These are phyloP conservation scores for Psophocarpus tetragonolobus DNA, from an alignment of 306 rosid species.

Conservation along the genomic window DNA sequence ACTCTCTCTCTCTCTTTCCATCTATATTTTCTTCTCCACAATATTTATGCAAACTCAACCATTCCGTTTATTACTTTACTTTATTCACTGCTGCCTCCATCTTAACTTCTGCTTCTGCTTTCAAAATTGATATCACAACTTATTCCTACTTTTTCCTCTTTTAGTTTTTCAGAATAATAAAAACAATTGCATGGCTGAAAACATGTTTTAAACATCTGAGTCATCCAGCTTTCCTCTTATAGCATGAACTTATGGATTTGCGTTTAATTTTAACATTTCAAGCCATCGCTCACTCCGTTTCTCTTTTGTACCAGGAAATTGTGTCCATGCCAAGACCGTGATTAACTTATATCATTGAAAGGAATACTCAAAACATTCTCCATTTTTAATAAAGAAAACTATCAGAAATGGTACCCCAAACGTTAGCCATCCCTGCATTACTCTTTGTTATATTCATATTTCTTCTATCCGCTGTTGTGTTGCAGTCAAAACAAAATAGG, in stretches of 20 bases:
- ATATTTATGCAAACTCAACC: too few species aligned
- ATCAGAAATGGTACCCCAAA: conserved; percentile 24
- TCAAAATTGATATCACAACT: too few species aligned
- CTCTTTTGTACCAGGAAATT: background rate
- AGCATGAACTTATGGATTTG: background rate
- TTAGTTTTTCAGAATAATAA: too few species aligned
- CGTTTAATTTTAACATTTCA: background rate
- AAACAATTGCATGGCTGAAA: too few species aligned
- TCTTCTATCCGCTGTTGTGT: background rate
- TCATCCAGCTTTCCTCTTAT: background rate
- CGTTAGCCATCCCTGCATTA: background rate
- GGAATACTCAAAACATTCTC: background rate
- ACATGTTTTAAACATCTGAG: background rate
- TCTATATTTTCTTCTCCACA: too few species aligned
- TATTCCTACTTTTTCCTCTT: too few species aligned
- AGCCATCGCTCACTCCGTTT: background rate
- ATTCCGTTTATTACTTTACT: too few species aligned
- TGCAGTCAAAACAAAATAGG: background rate
- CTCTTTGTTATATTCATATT: conserved; percentile 23
- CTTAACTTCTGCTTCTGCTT: too few species aligned
- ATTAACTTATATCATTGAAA: background rate
- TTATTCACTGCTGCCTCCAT: too few species aligned
- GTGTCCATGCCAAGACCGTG: background rate
- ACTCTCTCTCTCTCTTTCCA: too few species aligned
- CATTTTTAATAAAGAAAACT: background rate